phyloP scores from a whole-genome alignment of 1,284 basidiomycete genomes.

The Microbotryomycetes sp. region DNA sequence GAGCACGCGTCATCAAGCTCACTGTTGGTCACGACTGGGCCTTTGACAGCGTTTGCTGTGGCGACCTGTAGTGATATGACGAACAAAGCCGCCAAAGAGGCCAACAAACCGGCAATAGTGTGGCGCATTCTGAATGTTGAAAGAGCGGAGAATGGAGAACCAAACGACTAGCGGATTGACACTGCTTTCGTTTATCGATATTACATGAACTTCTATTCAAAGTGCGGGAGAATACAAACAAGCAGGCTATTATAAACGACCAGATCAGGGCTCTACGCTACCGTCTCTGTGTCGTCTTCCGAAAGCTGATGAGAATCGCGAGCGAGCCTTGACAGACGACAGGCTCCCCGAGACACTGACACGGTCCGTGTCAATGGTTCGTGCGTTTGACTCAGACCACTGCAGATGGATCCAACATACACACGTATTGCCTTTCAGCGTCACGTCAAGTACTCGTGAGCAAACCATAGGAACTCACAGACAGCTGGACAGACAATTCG shows the following conservation, averaged over 20 bases:
- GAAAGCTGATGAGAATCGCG: background rate
- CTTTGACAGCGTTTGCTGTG: slow-evolving; percentile 49
- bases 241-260: background rate
- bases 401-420: too few species aligned
- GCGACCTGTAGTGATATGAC: slow-evolving; percentile 14
- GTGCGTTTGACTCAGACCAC: too few species aligned
- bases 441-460: too few species aligned
- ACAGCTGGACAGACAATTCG: slow-evolving; percentile 1
- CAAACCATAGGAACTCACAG: too few species aligned
- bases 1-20: too few species aligned
- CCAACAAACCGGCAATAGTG: slow-evolving; percentile 2
- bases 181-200: too few species aligned
- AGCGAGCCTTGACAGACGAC: background rate
- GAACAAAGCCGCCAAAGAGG: slow-evolving; percentile 17
- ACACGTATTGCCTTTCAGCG: too few species aligned
- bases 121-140: background rate
- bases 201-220: too few species aligned
- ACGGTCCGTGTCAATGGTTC: slow-evolving; percentile 8
- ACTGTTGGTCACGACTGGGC: slow-evolving; percentile 76
- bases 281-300: background rate
- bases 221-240: background rate
- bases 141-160: too few species aligned
- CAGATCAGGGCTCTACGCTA: background rate
- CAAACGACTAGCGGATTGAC: too few species aligned
- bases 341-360: slow-evolving; percentile 16